Conservation (phyloP, 2,329 filamentous ascomycete species). For the Alternaria metachromatica region DNA sequence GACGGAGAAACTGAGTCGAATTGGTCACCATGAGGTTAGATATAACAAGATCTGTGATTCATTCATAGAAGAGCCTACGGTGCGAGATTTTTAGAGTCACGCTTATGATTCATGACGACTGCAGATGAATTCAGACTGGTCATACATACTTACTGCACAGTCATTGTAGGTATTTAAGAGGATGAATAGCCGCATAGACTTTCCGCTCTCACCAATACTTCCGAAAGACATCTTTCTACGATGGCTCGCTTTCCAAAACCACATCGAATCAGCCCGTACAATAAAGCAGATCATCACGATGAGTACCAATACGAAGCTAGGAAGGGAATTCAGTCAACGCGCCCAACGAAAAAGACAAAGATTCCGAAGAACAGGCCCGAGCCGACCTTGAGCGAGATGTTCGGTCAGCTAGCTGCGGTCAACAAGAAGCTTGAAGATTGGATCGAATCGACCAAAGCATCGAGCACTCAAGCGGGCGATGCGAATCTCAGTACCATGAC, state of each 20-base stretch:
- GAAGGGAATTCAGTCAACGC: neutral
- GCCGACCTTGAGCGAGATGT: neutral
- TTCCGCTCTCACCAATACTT: conserved; percentile 7
- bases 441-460: too few species aligned
- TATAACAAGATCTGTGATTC: too few species aligned
- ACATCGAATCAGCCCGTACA: too few species aligned
- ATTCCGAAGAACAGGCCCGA: neutral
- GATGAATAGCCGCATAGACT: neutral
- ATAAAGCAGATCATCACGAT: neutral
- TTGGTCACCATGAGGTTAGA: too few species aligned
- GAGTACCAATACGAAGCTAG: neutral
- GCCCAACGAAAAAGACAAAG: neutral
- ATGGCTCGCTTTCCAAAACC: neutral
- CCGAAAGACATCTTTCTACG: neutral
- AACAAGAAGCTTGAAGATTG: too few species aligned
- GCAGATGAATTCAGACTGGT: neutral
- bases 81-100: neutral
- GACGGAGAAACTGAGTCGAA: too few species aligned
- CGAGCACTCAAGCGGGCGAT: too few species aligned
- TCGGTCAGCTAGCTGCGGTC: too few species aligned
- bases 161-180: neutral
- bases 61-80: too few species aligned
- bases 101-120: neutral
- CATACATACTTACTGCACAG: neutral
- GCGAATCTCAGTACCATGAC: neutral